Base-by-base conservation (phyloP, 2,329 filamentous ascomycete genomes). In the Rutstroemia sp. region DNA sequence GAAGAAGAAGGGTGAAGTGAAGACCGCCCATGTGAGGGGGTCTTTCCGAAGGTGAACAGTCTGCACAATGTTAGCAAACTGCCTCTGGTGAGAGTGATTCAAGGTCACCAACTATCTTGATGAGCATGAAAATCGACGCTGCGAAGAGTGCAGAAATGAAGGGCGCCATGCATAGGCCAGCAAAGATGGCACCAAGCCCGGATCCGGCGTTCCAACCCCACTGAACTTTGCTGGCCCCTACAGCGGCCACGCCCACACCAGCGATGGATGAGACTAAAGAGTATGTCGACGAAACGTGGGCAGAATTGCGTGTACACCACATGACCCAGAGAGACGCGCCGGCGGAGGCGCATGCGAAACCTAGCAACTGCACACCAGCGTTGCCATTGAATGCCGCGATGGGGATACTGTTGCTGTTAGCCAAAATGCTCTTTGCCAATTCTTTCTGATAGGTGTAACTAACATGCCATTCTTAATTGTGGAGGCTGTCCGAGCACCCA, bases 401-500 rank as follows among this genome's bases (percentile, higher is more conserved):
- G 54, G 83, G 82, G 59, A 88, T 87, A 68, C 23, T 23, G 23
- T 23, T 23, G 23, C 23, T 23, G 23, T 23, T 23, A 23, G 23
- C 23, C 23, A 23, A 23, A 4, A 23, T 23, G 23, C 23, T 23
- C 23, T 23, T 23, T 1, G 23, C 23, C 23, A 23, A 23, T 23
- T 23, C 23, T 23, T 23, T 23, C 23, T 23, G 23, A 23, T 23
- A 23, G 23, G 23, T 23, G 3, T 23, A 23, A 23, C 23, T 23
- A 23, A 23, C 23, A 88, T 88, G 42, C 84, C 83, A 74, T 88
- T 89, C 79, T 89, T 89, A 78, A 91, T 90, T 44, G 87, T 91
- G 45, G 84, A 81, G 58, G 86, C 86, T 2, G 84, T 89, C 67
- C 85, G 79, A 42, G 82, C 82, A 53, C 84, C 86, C 61, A 87